These are phyloP conservation scores for Solanum chilense DNA, from an alignment of 257 asterid species.

Conservation along the genomic window DNA sequence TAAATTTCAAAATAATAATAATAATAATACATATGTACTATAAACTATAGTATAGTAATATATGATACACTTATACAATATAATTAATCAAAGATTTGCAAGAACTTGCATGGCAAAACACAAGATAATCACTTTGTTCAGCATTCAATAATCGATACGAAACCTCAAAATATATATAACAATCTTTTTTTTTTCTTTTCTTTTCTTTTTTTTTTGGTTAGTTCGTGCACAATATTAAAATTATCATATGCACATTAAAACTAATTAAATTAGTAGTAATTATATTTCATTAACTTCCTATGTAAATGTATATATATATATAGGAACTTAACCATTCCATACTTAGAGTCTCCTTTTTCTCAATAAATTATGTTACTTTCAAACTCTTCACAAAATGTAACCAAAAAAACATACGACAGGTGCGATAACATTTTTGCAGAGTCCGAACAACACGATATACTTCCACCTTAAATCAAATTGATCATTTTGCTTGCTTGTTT, in stretches of 20 bases:
- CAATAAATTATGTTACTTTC: background rate
- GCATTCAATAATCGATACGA: background rate
- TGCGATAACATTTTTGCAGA: background rate
- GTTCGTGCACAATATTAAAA: background rate
- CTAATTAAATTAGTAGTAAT: background rate
- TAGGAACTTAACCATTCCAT: background rate
- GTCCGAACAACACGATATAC: background rate
- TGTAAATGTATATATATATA: background rate
- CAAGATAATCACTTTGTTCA: background rate
- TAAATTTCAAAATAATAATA: background rate
- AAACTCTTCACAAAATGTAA: background rate
- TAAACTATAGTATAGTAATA: background rate
- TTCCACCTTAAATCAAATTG: background rate
- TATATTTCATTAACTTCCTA: background rate
- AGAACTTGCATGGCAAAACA: no score
- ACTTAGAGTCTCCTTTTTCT: background rate
- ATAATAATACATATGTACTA: no score
- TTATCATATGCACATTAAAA: background rate
- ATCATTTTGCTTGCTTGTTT: background rate
- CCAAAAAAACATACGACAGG: rapidly evolving
- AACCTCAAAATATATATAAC: background rate
- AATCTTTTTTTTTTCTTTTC: background rate
- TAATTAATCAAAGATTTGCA: no score
- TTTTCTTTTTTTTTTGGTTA: no score
- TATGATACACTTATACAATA: no score